Percentiles rank a stretch among this genome's conserved stretches.
These are phyloP conservation scores for Rubus parviflorus DNA, from an alignment of 306 rosid species.

Conservation along the genomic window DNA sequence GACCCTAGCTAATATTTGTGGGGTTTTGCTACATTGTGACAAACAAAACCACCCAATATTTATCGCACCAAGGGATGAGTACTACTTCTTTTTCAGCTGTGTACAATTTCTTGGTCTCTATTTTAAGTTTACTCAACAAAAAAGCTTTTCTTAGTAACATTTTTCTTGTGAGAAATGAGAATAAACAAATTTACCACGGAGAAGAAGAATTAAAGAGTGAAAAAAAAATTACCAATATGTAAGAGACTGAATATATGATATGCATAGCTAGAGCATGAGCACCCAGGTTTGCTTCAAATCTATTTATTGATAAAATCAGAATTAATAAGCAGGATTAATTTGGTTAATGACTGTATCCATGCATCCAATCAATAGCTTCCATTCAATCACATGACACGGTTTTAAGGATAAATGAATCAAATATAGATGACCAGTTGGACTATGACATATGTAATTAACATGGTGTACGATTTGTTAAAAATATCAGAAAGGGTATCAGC, in stretches of 20 bases:
- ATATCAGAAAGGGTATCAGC: slow-evolving; percentile 22
- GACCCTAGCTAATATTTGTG: slow-evolving; percentile 30
- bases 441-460: slow-evolving; percentile 15
- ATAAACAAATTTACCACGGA: background rate
- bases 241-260: background rate
- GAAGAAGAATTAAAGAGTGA: background rate
- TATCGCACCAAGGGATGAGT: slow-evolving; percentile 33
- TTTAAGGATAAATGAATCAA: background rate
- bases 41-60: slow-evolving; percentile 42
- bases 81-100: background rate
- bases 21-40: slow-evolving; percentile 36
- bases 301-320: background rate
- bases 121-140: background rate
- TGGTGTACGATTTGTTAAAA: background rate
- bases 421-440: background rate
- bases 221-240: too few species aligned
- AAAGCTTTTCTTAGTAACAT: background rate
- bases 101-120: background rate
- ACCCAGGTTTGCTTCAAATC: background rate
- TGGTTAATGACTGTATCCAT: background rate
- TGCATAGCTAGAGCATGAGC: background rate
- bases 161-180: background rate
- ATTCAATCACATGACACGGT: background rate
- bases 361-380: background rate
- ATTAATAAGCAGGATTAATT: too few species aligned